Base-by-base conservation (phyloP, 2,329 filamentous ascomycete species). In the Xylariaceae sp. region DNA sequence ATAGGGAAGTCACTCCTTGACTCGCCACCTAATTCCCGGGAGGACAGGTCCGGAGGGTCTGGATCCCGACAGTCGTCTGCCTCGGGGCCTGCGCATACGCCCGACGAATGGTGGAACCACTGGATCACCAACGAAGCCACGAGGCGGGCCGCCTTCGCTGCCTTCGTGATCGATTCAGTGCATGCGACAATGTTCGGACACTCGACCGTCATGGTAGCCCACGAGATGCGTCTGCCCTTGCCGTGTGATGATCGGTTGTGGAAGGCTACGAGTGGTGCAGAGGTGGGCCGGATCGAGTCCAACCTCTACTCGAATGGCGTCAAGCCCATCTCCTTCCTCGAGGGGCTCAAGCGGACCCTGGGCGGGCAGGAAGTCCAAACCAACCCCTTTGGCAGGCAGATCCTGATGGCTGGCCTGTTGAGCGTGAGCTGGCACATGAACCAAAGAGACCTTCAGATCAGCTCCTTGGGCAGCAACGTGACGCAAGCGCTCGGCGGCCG, bases 171-270 rank as follows among this genome's bases (percentile, higher is more conserved):
- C 44, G 92, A 98, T 57, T 94, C 89, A 4, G 93, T 89, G 2
- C 92, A 98, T 58, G 88, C 89, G 1, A 94, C 88, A 18, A 95
- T 98, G 83, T 96, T 96, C 58, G 92, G 90, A 0, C 92, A 96
- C 58, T 92, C 89, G 3, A 90, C 87, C 1, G 88, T 93, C 27
- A 95, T 96, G 90, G 88, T 94, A 6, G 88, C 89, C 3, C 89
- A 96, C 51, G 92, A 96, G 59, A 86, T 98, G 75, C 78, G 87
- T 31, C 69, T 96, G 7, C 86, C 88, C 1, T 62, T 98, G 27
- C 92, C 92, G 1, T 96, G 90, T 53, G 89, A 96, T 46, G 92
- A 96, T 55, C 77, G 82, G 4, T 64, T 96, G 9, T 98, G 92
- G 92, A 84, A 83, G 36, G 92, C 92, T 4, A 85, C 82, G 3